Evolutionary conservation across 768 basidiomycete species (phyloP), one percentile per base, ranked within the genome.

Genomic region (Infundibulicybe gibba): DNA sequence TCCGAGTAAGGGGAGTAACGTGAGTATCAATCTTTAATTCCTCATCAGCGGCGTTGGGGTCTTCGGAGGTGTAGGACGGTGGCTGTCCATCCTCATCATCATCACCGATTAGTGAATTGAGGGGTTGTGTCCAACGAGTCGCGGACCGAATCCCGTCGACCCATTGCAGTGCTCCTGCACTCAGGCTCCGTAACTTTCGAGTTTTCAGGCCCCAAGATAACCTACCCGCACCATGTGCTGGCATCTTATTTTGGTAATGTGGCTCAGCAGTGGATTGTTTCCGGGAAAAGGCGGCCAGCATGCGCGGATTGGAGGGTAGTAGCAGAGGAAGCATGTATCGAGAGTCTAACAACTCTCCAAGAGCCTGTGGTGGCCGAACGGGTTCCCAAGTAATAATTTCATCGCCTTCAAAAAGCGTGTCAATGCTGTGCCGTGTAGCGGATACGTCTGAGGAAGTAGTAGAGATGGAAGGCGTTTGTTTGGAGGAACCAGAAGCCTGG

Each of bases 341-440:
- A 19, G 90, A 93, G 63, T 99, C 94, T 52, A 97, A 71, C 19
- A 97, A 68, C 62, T 99, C 97, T 25, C 94, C 94, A 1, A 94
- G 76, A 19, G 84, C 84, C 57, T 89, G 87, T 0, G 91, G 86
- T 15, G 90, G 79, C 44, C 77, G 79, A 0, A 80, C 72, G 12
- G 94, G 90, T 46, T 85, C 82, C 85, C 94, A 98, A 4, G 76
- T 63, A 0, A 82, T 78, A 37, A 81, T 77, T 32, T 84, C 81
- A 0, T 68, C 62, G 48, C 74, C 80, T 63, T 92, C 87, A 58
- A 97, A 93, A 19, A 97, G 68, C 19, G 81, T 66, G 62, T 97
- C 92, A 58, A 97, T 86, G 49, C 69, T 75, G 43, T 77, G 77
- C 49, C 80, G 79, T 21, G 67, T 64, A 32, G 63, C 54, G 37